Conservation (phyloP, 108 stramenopile species). For the Schizochytrium sp. region DNA sequence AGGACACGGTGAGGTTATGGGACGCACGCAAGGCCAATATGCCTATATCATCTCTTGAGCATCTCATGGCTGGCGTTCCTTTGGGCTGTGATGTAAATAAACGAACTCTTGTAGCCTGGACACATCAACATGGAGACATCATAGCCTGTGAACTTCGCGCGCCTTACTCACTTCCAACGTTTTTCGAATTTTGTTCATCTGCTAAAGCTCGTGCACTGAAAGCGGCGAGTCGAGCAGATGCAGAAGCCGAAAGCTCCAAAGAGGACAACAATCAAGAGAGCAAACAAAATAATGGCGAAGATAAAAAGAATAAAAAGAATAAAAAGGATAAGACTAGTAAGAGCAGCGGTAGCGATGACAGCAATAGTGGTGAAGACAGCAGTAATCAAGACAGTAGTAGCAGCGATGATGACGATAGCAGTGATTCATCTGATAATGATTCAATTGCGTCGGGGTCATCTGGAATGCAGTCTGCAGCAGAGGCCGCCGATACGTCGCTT, state of each 20-base stretch:
- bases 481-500: conserved; percentile 64
- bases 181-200: neutral
- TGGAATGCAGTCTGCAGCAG: too few relatives aligned
- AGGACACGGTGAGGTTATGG: conserved; percentile 75
- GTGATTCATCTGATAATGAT: too few relatives aligned
- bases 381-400: too few relatives aligned
- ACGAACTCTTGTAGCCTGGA: neutral
- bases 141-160: neutral
- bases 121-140: neutral
- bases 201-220: conserved; percentile 70
- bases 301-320: neutral
- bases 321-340: neutral
- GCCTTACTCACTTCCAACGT: neutral
- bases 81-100: neutral
- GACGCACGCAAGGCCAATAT: neutral
- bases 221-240: conserved; percentile 75
- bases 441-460: too few relatives aligned
- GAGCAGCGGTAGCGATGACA: conserved; percentile 32
- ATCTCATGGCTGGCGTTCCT: neutral
- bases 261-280: neutral
- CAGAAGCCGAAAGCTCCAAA: conserved; percentile 59
- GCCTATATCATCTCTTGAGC: neutral
- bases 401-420: too few relatives aligned
- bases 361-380: too few relatives aligned
- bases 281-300: neutral